Evolutionary conservation across 2,329 filamentous ascomycete genomes (phyloP), one percentile per base, ranked within the genome.

Genomic region (Claviceps fusiformis): DNA sequence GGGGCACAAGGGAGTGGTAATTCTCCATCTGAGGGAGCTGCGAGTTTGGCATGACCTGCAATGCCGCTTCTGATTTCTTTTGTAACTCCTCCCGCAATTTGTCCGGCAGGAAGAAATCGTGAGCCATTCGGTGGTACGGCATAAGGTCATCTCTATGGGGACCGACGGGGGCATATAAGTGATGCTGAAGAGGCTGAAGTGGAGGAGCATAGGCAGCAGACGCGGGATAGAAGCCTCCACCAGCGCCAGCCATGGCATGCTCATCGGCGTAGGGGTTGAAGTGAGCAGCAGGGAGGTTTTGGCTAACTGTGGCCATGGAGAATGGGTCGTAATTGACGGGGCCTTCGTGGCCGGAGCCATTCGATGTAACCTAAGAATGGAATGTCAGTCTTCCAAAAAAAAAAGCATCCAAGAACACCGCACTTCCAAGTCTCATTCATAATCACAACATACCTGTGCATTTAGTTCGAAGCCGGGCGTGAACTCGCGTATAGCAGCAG

Each of bases 101-200:
- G 63, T 95, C 91, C 0, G 89, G 83, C 46, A 97, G 80, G 69
- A 98, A 98, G 60, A 97, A 88, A 65, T 97, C 91, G 65, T 95
- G 89, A 1, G 88, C 83, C 56, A 86, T 85, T 57, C 89, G 83
- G 67, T 98, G 92, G 65, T 95, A 95, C 3, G 86, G 83, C 60
- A 87, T 76, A 35, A 95, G 76, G 59, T 89, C 89, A 59, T 92
- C 87, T 57, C 83, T 81, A 66, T 90, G 81, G n/a, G 88, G 84
- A 6, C 89, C 89, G 55, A 91, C 80, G 0, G 91, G 90, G 37
- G 89, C 88, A 68, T 98, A 98, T 13, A 95, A 78, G 68, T 98
- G 93, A 67, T 96, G 95, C 73, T 92, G 87, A 6, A 90, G 79
- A 27, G 86, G 86, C 60, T 86, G 84, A 24, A 76, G 67, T 17